These are phyloP conservation scores for Tuber indicum DNA, from an alignment of 495 filamentous ascomycete genomes.

Conservation along the genomic window DNA sequence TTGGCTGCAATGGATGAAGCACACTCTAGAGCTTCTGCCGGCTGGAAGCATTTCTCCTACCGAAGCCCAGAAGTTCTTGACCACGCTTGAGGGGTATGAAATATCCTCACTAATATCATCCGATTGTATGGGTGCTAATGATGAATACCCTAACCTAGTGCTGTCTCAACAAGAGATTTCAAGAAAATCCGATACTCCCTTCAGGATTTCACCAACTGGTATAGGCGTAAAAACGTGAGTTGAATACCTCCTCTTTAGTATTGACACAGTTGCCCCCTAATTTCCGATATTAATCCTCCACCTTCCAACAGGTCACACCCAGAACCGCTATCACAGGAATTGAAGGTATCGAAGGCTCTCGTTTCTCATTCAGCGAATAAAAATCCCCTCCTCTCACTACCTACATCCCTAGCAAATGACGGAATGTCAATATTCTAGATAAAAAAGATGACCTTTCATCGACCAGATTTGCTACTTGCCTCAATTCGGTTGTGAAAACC, in stretches of 20 bases:
- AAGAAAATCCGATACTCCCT: constrained; percentile 68
- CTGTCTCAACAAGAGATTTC: constrained; percentile 34
- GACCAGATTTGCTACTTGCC: not conserved
- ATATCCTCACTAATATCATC: not conserved
- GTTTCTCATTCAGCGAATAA: constrained; percentile 35
- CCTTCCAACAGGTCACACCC: constrained; percentile 32
- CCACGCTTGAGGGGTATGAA: constrained; percentile 45
- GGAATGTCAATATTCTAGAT: not conserved
- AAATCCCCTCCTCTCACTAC: not conserved
- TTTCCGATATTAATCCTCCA: constrained; percentile 8
- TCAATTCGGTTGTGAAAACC: not conserved
- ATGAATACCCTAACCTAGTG: constrained; percentile 6
- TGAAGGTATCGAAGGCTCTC: constrained; percentile 36
- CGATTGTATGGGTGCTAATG: not conserved
- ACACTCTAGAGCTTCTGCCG: constrained; percentile 76
- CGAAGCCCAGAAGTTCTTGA: constrained; percentile 48
- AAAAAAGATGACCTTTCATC: not conserved
- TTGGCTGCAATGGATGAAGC: constrained; percentile 69
- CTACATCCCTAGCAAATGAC: not conserved
- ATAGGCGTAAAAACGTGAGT: constrained; percentile 77
- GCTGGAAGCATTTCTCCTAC: constrained; percentile 64
- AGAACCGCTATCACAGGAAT: constrained; percentile 37
- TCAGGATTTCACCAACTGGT: constrained; percentile 94
- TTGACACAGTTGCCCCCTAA: not conserved
- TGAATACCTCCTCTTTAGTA: not conserved